Evolutionary conservation across 2,329 filamentous ascomycete genomes (phyloP).

Genomic region (Tricladium varicosporioides): DNA sequence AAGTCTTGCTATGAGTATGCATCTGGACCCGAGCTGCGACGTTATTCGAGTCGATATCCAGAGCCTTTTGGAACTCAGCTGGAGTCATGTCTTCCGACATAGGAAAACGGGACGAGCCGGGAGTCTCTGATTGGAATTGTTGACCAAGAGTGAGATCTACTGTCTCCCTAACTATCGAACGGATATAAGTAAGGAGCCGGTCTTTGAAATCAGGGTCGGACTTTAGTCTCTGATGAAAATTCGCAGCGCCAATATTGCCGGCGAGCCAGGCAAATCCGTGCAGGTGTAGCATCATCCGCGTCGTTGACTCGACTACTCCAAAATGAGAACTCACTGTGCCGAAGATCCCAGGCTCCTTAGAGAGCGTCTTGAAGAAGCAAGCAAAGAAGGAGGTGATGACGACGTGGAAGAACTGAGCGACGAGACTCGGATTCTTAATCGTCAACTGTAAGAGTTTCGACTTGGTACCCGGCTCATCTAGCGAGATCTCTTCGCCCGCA

Average conservation of each 20-base stretch:
- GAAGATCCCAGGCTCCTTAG: slow-evolving; percentile 14
- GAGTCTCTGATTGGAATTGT: slow-evolving; percentile 13
- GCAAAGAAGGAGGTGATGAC: slow-evolving; percentile 10
- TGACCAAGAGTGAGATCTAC: slow-evolving; percentile 13
- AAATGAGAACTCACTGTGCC: slow-evolving; percentile 10
- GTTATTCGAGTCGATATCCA: slow-evolving; percentile 14
- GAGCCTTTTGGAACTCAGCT: slow-evolving; percentile 14
- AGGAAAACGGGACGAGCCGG: slow-evolving; percentile 6
- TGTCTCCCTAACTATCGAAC: slow-evolving; percentile 12
- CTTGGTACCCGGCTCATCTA: slow-evolving; percentile 8
- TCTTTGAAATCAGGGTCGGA: slow-evolving; percentile 13
- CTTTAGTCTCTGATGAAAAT: slow-evolving; percentile 8
- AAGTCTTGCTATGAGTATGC: slow-evolving; percentile 14
- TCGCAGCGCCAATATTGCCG: slow-evolving; percentile 5
- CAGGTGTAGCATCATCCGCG: slow-evolving; percentile 13
- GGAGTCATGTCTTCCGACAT: slow-evolving; percentile 12
- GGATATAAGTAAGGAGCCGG: slow-evolving; percentile 12
- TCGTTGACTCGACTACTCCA: slow-evolving; percentile 13
- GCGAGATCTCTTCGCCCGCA: slow-evolving; percentile 7
- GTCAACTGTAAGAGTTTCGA: slow-evolving; percentile 11
- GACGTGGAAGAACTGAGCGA: slow-evolving; percentile 10
- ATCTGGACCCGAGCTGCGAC: slow-evolving; percentile 15
- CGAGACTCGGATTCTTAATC: slow-evolving; percentile 13
- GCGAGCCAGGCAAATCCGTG: slow-evolving; percentile 14
- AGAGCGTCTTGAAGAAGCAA: slow-evolving; percentile 14